A percentile compares a stretch with the other conserved stretches of the same genome.
Conservation (phyloP, 1,284 basidiomycete genomes). For the Vanrija humicola region DNA sequence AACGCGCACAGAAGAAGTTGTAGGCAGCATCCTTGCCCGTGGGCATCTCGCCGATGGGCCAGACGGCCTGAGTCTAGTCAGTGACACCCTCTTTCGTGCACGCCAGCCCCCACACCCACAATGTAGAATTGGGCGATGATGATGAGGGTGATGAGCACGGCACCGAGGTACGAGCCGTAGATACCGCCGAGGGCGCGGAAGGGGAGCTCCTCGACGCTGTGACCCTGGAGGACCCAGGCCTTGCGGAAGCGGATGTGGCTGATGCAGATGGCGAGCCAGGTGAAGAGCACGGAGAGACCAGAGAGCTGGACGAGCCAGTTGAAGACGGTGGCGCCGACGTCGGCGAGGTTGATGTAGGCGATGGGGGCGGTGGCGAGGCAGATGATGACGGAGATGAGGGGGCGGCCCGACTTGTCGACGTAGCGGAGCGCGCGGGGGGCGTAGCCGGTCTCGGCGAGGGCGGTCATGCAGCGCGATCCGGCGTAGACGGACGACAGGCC, state of each 20-base stretch:
- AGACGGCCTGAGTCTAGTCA: conserved; percentile 45
- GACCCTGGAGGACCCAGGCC: conserved; percentile 48
- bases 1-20: conserved; percentile 41
- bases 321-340: conserved; percentile 35
- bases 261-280: conserved; percentile 43
- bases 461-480: conserved; percentile 45
- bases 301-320: conserved; percentile 54
- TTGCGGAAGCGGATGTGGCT: conserved; percentile 48
- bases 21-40: conserved; percentile 35
- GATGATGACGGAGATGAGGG: conserved; percentile 48
- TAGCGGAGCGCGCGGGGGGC: conserved; percentile 52
- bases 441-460: conserved; percentile 48
- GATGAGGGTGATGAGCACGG: conserved; percentile 40
- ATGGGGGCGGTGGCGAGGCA: conserved; percentile 46
- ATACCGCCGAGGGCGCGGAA: conserved; percentile 50
- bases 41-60: conserved; percentile 15
- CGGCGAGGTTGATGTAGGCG: conserved; percentile 48
- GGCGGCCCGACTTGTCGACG: conserved; percentile 55
- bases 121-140: conserved; percentile 47
- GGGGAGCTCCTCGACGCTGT: conserved; percentile 51
- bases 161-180: conserved; percentile 50
- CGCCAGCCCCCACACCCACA: not conserved
- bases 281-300: conserved; percentile 55
- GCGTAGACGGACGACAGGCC: conserved; percentile 47
- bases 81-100: too few relatives aligned